Conservation (phyloP, 2,329 filamentous ascomycete genomes). For the Ophiostoma sp. region DNA sequence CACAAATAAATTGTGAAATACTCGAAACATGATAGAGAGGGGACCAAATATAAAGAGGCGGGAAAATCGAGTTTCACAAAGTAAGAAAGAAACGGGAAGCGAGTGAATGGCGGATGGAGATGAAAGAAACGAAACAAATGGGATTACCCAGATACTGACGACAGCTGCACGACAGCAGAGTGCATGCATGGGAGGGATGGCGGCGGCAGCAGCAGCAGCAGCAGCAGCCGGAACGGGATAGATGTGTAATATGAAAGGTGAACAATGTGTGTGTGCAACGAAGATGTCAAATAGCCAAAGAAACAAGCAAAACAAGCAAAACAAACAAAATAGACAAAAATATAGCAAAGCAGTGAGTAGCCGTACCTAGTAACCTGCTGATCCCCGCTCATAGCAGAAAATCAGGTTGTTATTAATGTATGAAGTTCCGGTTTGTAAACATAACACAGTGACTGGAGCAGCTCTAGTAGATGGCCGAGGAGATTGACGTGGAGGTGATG, state of each 20-base stretch:
- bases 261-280: constrained; percentile 1
- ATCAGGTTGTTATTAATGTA: constrained; percentile 7
- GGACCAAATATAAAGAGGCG: not conserved
- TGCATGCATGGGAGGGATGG: constrained; percentile 21
- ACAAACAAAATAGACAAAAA: not conserved
- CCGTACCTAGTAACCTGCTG: constrained; percentile 47
- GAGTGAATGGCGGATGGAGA: not conserved
- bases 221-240: constrained; percentile 10
- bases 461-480: not conserved
- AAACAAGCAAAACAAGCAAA: not conserved
- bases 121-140: constrained; percentile 18
- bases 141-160: constrained; percentile 20
- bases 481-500: not conserved
- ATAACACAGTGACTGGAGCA: constrained; percentile 11
- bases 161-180: constrained; percentile 21
- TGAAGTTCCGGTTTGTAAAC: constrained; percentile 14
- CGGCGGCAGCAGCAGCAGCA: constrained; percentile 12
- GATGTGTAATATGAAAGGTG: not conserved
- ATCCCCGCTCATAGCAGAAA: constrained; percentile 59
- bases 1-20: not conserved
- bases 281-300: not conserved
- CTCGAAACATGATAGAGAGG: not conserved
- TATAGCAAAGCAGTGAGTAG: not conserved
- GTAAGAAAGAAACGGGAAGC: not conserved
- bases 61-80: constrained; percentile 19